phyloP scores from a whole-genome alignment of 768 basidiomycete genomes.

The Psilocybe tampanensis region DNA sequence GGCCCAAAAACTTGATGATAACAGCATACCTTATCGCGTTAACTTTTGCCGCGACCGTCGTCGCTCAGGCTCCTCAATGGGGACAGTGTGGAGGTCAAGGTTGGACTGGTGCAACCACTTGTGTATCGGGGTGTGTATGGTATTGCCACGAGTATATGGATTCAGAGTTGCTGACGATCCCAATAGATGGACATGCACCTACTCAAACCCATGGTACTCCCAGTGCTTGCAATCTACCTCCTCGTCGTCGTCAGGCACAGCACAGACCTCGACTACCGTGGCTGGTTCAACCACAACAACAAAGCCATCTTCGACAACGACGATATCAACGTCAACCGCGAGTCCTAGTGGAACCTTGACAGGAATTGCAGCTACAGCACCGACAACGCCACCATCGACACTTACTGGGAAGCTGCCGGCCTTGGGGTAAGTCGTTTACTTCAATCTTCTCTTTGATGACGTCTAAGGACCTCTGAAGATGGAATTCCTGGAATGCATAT shows the following conservation, averaged over 20 bases:
- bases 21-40: neutral
- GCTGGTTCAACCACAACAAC: neutral
- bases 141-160: neutral
- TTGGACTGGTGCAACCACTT: slow-evolving; percentile 12
- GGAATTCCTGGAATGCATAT: slow-evolving; percentile 58
- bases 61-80: slow-evolving; percentile 8
- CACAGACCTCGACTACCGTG: neutral
- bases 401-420: slow-evolving; percentile 46
- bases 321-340: neutral
- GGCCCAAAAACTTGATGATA: slow-evolving; percentile 1
- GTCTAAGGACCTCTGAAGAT: slow-evolving; percentile 26
- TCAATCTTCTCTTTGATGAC: neutral
- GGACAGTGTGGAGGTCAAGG: slow-evolving; percentile 8
- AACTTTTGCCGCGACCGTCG: neutral
- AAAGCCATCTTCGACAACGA: neutral
- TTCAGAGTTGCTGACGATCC: neutral
- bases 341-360: slow-evolving; percentile 1
- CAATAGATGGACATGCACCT: slow-evolving; percentile 37
- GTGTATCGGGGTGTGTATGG: slow-evolving; percentile 7
- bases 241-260: slow-evolving; percentile 5
- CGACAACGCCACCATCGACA: slow-evolving; percentile 7
- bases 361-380: slow-evolving; percentile 6
- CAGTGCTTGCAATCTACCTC: slow-evolving; percentile 36
- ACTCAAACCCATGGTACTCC: slow-evolving; percentile 37
- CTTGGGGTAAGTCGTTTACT: slow-evolving; percentile 36